phyloP scores from a whole-genome alignment of 2,329 filamentous ascomycete genomes.

The Cladosporium sp. region DNA sequence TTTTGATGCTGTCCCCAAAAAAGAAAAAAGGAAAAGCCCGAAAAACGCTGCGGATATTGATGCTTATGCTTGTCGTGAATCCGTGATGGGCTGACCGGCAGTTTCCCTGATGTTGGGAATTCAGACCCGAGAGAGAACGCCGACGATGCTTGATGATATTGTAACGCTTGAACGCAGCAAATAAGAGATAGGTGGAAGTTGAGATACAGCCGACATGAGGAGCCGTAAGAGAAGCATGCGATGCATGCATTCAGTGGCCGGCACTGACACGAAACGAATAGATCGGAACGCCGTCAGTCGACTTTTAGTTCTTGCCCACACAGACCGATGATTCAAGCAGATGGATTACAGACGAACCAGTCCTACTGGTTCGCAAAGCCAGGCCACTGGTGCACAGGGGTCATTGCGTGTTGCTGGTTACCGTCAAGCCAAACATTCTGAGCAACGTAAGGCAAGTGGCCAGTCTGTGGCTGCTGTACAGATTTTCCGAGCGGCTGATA shows the following conservation, averaged over 20 bases:
- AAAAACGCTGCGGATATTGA: not conserved
- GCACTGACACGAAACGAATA: not conserved
- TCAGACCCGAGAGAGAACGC: not conserved
- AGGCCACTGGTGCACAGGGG: conserved; percentile 19
- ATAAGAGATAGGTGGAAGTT: not conserved
- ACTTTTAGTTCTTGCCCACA: not conserved
- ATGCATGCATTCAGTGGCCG: not conserved
- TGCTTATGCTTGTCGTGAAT: conserved; percentile 8
- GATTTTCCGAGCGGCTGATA: conserved; percentile 52
- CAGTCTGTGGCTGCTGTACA: conserved; percentile 46
- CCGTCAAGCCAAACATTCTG: conserved; percentile 39
- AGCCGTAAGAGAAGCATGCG: not conserved
- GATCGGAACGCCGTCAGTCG: not conserved
- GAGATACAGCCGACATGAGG: not conserved
- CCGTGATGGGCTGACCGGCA: conserved; percentile 8
- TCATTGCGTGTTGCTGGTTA: conserved; percentile 18
- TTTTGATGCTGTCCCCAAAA: not conserved
- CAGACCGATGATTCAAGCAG: not conserved
- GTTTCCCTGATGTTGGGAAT: not conserved
- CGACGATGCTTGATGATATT: conserved; percentile 7
- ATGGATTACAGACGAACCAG: conserved; percentile 1
- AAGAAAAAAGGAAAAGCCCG: not conserved
- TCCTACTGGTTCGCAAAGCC: conserved; percentile 18
- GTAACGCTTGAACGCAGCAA: conserved; percentile 17
- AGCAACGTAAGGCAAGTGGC: conserved; percentile 44